These are phyloP conservation scores for Rhododendron molle DNA, from an alignment of 148 eudicot genomes.

Conservation along the genomic window DNA sequence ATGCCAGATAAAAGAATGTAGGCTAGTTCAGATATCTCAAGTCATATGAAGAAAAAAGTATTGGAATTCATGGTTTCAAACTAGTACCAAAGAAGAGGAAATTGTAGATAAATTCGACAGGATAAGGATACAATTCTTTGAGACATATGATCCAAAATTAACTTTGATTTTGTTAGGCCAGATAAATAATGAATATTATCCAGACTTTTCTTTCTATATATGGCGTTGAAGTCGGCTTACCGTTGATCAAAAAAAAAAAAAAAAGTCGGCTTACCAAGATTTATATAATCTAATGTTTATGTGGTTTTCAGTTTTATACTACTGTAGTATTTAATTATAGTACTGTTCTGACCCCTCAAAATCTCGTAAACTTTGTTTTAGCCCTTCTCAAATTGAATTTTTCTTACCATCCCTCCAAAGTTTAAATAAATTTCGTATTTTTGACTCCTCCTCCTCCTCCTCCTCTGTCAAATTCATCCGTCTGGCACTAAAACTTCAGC, in stretches of 20 bases:
- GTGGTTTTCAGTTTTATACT: neutral
- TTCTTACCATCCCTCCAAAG: neutral
- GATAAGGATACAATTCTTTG: neutral
- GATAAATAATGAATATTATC: neutral
- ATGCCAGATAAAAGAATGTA: no score
- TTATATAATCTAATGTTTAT: neutral
- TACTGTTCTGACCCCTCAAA: neutral
- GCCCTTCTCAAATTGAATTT: no score
- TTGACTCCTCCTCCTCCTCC: no score
- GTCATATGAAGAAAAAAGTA: neutral
- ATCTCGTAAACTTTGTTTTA: no score
- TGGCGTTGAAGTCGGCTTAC: neutral
- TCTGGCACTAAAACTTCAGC: no score
- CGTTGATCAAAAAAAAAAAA: no score
- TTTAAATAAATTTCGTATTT: no score
- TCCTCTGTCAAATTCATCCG: no score
- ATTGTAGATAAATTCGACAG: neutral
- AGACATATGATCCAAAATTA: neutral
- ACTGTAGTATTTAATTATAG: no score
- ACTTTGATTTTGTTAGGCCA: neutral
- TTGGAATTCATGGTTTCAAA: neutral
- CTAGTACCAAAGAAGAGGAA: neutral
- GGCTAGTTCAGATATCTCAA: neutral
- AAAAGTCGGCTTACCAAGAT: neutral
- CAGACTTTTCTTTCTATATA: neutral